Conservation (phyloP, 2,329 filamentous ascomycete genomes). For the Ophiostoma quercus region DNA sequence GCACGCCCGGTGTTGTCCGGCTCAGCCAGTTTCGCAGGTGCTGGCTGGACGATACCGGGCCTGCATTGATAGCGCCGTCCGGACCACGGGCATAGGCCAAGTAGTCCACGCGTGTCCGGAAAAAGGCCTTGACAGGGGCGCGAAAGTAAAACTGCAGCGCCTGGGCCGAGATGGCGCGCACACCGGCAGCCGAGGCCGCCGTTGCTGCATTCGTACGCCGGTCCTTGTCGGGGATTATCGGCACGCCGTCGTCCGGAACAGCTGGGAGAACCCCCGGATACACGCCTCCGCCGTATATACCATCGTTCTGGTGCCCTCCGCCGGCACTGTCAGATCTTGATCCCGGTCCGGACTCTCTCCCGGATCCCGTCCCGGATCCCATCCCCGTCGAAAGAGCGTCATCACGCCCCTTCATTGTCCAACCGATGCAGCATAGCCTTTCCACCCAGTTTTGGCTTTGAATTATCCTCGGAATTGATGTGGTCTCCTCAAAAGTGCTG, state of each 20-base stretch:
- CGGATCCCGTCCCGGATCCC: neutral
- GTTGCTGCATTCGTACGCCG: constrained; percentile 53
- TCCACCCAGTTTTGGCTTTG: neutral
- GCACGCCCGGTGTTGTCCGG: constrained; percentile 63
- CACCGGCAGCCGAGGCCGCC: constrained; percentile 78
- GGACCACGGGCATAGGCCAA: constrained; percentile 53
- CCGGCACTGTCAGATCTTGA: neutral
- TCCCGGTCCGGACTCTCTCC: neutral
- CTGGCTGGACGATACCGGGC: constrained; percentile 31
- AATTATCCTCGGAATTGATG: neutral
- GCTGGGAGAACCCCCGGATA: constrained; percentile 42
- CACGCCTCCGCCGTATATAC: constrained; percentile 15
- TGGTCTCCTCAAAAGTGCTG: neutral
- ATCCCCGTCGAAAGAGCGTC: constrained; percentile 23
- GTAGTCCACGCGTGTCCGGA: constrained; percentile 84
- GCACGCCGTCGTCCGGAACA: constrained; percentile 35
- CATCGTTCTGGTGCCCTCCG: constrained; percentile 3
- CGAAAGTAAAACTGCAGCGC: constrained; percentile 87
- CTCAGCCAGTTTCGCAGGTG: constrained; percentile 49
- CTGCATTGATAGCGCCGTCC: constrained; percentile 17
- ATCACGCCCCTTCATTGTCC: constrained; percentile 26
- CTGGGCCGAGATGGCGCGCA: constrained; percentile 77
- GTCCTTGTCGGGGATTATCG: constrained; percentile 41
- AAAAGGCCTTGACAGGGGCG: constrained; percentile 87
- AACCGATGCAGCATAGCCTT: constrained; percentile 23